phyloP scores from a whole-genome alignment of 331 rosid genomes.

The Quercus tomentella region DNA sequence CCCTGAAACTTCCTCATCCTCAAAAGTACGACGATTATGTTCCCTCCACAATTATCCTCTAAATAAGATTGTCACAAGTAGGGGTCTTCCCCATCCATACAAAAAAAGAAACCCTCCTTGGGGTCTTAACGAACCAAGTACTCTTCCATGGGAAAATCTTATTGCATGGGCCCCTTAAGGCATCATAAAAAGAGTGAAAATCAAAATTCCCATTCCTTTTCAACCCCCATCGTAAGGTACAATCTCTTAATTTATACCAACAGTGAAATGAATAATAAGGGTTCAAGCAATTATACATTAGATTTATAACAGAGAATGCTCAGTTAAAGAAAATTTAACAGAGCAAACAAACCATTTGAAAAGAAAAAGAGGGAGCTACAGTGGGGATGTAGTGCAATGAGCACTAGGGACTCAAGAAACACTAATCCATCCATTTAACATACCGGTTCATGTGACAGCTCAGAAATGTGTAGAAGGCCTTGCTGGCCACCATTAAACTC shows the following conservation, averaged over 20 bases:
- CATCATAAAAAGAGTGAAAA: too few relatives aligned
- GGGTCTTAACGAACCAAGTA: too few relatives aligned
- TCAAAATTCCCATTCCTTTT: too few relatives aligned
- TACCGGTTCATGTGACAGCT: slow-evolving; percentile 86
- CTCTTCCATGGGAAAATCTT: too few relatives aligned
- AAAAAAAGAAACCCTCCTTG: too few relatives aligned
- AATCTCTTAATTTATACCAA: background rate
- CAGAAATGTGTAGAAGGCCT: slow-evolving; percentile 96
- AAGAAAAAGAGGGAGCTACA: background rate
- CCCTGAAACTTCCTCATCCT: too few relatives aligned
- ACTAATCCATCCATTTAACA: slow-evolving; percentile 9
- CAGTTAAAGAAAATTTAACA: background rate
- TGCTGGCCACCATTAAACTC: slow-evolving; percentile 97
- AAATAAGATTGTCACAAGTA: too few relatives aligned
- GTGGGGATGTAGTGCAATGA: background rate
- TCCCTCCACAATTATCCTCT: too few relatives aligned
- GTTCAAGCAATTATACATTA: background rate
- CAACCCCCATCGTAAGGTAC: too few relatives aligned
- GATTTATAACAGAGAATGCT: background rate
- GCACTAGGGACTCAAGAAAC: background rate
- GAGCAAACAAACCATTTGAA: background rate
- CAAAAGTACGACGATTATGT: too few relatives aligned
- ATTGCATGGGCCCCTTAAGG: too few relatives aligned
- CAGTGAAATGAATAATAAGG: background rate
- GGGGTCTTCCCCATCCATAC: too few relatives aligned